Conservation (phyloP, 495 filamentous ascomycete species). For the Penicillium robsamsonii region DNA sequence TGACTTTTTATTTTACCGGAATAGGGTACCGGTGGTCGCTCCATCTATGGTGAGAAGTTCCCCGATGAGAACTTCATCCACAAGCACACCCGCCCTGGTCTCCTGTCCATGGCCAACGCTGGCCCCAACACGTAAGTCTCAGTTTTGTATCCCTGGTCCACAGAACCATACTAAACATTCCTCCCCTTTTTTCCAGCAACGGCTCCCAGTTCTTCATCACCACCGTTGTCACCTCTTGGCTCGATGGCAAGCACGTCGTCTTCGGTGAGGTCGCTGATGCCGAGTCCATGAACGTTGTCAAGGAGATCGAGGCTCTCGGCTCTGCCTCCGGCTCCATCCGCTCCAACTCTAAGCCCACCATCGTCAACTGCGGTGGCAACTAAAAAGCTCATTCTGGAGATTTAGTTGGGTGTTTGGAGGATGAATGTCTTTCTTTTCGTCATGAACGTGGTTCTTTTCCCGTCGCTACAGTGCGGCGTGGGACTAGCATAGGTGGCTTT, state of each 20-base stretch:
- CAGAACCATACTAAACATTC: conserved; percentile 1
- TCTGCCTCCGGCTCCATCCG: conserved; percentile 58
- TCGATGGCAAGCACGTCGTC: conserved; percentile 97
- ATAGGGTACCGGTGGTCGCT: conserved; percentile 85
- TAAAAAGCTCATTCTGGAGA: conserved; percentile 35
- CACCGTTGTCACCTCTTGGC: conserved; percentile 85
- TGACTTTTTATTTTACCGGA: not conserved
- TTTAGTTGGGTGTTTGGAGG: conserved; percentile 16
- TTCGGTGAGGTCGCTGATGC: conserved; percentile 86
- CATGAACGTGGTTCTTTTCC: conserved; percentile 10
- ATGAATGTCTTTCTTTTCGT: conserved; percentile 18
- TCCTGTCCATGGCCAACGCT: conserved; percentile 97
- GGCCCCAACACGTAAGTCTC: conserved; percentile 73
- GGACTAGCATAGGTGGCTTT: conserved; percentile 18
- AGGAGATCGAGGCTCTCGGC: conserved; percentile 71
- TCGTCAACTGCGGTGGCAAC: conserved; percentile 57
- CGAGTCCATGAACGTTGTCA: conserved; percentile 62
- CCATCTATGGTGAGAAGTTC: conserved; percentile 97
- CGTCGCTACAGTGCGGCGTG: conserved; percentile 1
- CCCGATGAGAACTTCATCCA: conserved; percentile 90
- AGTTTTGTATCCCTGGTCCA: not conserved
- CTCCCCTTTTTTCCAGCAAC: conserved; percentile 59
- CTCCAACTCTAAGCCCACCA: conserved; percentile 64
- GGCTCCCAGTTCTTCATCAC: conserved; percentile 99
- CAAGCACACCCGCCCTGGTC: conserved; percentile 83